Evolutionary conservation across 1,284 basidiomycete species (phyloP).

Genomic region (Trichosporon asahii): DNA sequence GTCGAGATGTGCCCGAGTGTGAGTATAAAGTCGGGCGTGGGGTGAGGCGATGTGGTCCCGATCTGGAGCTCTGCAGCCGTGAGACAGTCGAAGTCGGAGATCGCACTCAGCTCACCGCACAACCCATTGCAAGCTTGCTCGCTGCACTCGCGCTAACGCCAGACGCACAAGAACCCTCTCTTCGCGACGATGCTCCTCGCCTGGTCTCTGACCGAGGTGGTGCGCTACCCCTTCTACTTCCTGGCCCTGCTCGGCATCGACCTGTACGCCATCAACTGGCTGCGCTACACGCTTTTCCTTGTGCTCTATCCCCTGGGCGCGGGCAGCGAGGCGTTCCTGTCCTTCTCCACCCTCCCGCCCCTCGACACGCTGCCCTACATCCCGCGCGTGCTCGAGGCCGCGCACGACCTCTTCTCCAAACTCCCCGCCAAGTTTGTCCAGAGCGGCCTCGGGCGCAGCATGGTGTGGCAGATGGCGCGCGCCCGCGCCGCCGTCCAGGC

Average conservation of each 20-base stretch:
- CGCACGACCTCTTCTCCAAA: constrained; percentile 25
- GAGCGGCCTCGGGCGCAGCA: constrained; percentile 29
- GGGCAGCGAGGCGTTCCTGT: constrained; percentile 80
- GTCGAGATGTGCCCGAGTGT: constrained; percentile 59
- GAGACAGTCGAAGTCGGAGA: too few relatives aligned
- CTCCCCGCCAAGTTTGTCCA: constrained; percentile 32
- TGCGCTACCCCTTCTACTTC: constrained; percentile 90
- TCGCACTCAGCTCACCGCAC: too few relatives aligned
- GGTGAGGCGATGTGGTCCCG: too few relatives aligned
- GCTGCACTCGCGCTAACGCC: constrained; percentile 7
- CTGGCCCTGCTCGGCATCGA: constrained; percentile 61
- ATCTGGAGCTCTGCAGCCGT: too few relatives aligned
- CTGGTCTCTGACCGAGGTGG: constrained; percentile 87
- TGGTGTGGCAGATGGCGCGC: constrained; percentile 39
- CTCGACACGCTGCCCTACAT: constrained; percentile 48
- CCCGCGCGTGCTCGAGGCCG: constrained; percentile 23
- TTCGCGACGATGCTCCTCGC: constrained; percentile 91
- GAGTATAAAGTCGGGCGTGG: constrained; percentile 16
- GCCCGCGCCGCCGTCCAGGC: constrained; percentile 19
- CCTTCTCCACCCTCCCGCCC: constrained; percentile 70
- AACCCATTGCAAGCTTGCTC: neutral
- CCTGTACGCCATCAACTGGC: constrained; percentile 50
- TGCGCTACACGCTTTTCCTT: constrained; percentile 86
- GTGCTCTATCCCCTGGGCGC: constrained; percentile 90
- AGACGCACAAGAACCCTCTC: constrained; percentile 71